Evolutionary conservation across 495 filamentous ascomycete genomes (phyloP).

Genomic region (Daldinia grandis): DNA sequence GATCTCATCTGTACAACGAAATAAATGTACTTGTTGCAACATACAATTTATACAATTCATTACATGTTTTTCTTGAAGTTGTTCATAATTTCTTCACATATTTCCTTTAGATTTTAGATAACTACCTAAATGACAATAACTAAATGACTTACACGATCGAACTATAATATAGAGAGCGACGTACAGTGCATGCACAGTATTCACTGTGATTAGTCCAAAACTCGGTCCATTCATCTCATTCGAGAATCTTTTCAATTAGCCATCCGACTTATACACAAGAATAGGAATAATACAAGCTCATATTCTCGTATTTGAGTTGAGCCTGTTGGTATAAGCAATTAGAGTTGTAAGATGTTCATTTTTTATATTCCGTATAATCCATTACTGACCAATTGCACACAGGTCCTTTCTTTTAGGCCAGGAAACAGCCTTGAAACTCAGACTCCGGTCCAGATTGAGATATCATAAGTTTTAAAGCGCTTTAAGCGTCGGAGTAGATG

Average conservation of each 20-base stretch:
- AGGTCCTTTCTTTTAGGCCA: not conserved
- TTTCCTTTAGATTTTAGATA: too few relatives aligned
- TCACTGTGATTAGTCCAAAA: constrained; percentile 21
- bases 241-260: constrained; percentile 36
- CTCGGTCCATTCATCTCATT: constrained; percentile 1
- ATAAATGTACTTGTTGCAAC: constrained; percentile 2
- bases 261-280: constrained; percentile 7
- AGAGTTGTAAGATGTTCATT: not conserved
- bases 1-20: constrained; percentile 26
- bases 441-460: not conserved
- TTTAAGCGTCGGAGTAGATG: constrained; percentile 30
- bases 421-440: not conserved
- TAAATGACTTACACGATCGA: not conserved
- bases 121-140: too few relatives aligned
- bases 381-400: constrained; percentile 2
- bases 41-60: constrained; percentile 1
- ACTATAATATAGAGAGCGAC: not conserved
- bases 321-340: not conserved
- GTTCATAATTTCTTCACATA: not conserved
- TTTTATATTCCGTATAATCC: not conserved
- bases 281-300: not conserved
- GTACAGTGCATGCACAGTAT: not conserved
- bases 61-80: not conserved
- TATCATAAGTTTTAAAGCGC: not conserved
- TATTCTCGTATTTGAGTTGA: not conserved